These are phyloP conservation scores for Santalum album DNA, from an alignment of 164 flowering plant species.

Conservation along the genomic window DNA sequence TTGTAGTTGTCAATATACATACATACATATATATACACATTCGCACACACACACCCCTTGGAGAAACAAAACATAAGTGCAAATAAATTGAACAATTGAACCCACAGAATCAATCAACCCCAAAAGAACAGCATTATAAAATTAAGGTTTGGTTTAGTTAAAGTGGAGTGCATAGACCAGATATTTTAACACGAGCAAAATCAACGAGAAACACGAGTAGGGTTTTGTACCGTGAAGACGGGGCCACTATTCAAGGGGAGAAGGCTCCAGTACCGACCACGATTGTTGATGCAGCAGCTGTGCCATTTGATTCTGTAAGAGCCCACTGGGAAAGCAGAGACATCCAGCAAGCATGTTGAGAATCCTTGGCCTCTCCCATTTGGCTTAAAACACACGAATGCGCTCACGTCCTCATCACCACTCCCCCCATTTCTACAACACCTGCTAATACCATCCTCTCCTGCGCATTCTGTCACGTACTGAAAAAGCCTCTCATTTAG, in stretches of 20 bases:
- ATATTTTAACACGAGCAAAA: too few relatives aligned
- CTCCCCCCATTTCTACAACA: not conserved
- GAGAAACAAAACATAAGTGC: too few relatives aligned
- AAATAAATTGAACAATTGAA: too few relatives aligned
- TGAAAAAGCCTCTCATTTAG: slow-evolving; percentile 41
- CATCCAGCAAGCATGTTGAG: slow-evolving; percentile 71
- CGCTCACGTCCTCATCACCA: slow-evolving; percentile 15
- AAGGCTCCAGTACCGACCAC: slow-evolving; percentile 60
- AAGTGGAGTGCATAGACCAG: too few relatives aligned
- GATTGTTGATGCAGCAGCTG: slow-evolving; percentile 53
- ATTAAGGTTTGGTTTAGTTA: too few relatives aligned
- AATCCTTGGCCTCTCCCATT: slow-evolving; percentile 70
- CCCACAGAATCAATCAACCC: too few relatives aligned
- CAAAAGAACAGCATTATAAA: too few relatives aligned
- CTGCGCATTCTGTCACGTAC: slow-evolving; percentile 21
- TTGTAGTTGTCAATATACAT: too few relatives aligned
- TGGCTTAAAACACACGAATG: slow-evolving; percentile 34
- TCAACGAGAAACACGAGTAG: slow-evolving; percentile 1
- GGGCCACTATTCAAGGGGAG: slow-evolving; percentile 54
- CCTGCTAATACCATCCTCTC: slow-evolving; percentile 3
- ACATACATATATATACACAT: too few relatives aligned
- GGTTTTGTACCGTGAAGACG: slow-evolving; percentile 27
- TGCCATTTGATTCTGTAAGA: slow-evolving; percentile 62
- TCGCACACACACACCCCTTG: too few relatives aligned
- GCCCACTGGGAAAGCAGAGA: slow-evolving; percentile 62